phyloP scores from a whole-genome alignment of 371 early-diverging fungal genomes.

The Mucor piriformis region DNA sequence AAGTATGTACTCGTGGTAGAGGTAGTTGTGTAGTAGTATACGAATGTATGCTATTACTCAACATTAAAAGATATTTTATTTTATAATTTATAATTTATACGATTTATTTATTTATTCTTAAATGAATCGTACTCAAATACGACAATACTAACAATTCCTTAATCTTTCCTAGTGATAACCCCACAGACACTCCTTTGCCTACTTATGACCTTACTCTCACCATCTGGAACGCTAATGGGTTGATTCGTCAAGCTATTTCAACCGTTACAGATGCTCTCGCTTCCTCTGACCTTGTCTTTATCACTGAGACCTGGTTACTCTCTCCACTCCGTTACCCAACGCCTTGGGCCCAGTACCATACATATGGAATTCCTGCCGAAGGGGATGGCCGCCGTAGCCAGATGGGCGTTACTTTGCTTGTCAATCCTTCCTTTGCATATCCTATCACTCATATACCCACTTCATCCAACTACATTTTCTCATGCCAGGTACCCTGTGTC shows the following conservation, averaged over 20 bases:
- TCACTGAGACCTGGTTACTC: conserved; percentile 13
- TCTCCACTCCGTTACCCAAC: not conserved
- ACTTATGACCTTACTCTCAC: not conserved
- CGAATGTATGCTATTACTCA: too few species aligned
- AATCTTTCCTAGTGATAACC: too few species aligned
- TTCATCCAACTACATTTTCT: conserved; percentile 1
- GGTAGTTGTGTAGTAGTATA: too few species aligned
- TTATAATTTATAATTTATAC: too few species aligned
- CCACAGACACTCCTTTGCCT: too few species aligned
- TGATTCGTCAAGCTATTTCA: not conserved
- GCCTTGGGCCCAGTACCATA: conserved; percentile 22
- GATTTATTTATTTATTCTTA: too few species aligned
- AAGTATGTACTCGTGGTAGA: too few species aligned
- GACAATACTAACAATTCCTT: too few species aligned
- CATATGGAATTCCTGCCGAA: conserved; percentile 5
- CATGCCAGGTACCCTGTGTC: not conserved
- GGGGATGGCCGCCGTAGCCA: not conserved
- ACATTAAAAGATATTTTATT: too few species aligned
- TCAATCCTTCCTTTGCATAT: not conserved
- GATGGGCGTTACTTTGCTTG: conserved; percentile 6
- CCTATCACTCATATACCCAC: not conserved
- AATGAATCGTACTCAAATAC: too few species aligned
- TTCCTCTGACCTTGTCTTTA: conserved; percentile 2
- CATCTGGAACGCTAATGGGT: conserved; percentile 11
- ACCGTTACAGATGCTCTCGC: not conserved